Evolutionary conservation across 2,329 filamentous ascomycete genomes (phyloP), one percentile per base, ranked within the genome.

Genomic region (Colletotrichum gigasporum): DNA sequence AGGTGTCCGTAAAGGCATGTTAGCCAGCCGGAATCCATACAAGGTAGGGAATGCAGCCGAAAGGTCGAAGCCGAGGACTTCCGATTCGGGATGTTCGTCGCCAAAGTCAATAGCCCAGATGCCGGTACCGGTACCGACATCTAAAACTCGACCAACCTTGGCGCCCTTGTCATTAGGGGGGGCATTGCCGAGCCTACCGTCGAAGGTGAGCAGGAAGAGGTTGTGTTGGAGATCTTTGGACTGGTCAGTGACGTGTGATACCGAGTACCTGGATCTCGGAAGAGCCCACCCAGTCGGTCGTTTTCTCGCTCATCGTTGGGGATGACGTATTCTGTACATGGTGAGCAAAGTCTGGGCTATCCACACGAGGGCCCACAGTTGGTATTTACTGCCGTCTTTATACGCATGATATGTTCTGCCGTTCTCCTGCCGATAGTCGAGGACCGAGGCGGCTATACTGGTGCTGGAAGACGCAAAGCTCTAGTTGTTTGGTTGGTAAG

Each of bases 21-120:
- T 68, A 66, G 39, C 72, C 72, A 47, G 69, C 67, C 3, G 69
- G 67, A 11, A 28, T 2, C 47, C 71, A 11, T 68, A 77, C 71
- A 77, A 73, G 37, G 68, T 69, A 0, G 79, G 78, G 53, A 82
- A 79, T 24, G 77, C 75, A 1, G 76, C 75, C 6, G 77, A 75
- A 5, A 78, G 69, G 53, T 81, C 78, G 2, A 76, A 75, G 6
- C 78, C 78, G 48, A 75, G 73, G 3, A 78, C 74, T 62, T 75
- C 58, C 1, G 73, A 69, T 11, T 71, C 68, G 2, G 76, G 76
- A 39, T 73, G 71, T 2, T 4, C 3, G 6, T 51, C 47, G 9
- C 5, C 47, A 11, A 11, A 51, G 7, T 51, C 47, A 8, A 51
- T 51, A 12, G 47, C 30, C 47, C 47, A 51, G 4, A 51, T 24